These are phyloP conservation scores for Pseudogymnoascus sp. DNA, from an alignment of 2,329 filamentous ascomycete species.

Conservation along the genomic window DNA sequence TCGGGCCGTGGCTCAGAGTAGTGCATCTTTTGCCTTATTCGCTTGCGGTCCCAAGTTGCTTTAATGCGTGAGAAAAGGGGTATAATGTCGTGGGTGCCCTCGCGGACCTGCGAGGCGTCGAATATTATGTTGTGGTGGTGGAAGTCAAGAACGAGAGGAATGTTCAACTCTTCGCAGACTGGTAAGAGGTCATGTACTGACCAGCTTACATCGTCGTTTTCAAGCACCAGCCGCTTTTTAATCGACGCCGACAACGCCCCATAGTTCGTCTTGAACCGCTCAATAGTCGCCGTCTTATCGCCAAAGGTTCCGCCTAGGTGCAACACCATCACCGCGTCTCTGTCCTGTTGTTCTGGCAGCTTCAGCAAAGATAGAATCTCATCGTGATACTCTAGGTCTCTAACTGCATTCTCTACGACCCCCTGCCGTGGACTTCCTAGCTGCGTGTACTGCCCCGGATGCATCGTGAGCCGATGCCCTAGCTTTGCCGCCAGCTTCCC, in stretches of 20 bases:
- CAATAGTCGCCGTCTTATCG: constrained; percentile 72
- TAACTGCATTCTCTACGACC: constrained; percentile 69
- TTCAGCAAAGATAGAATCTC: constrained; percentile 74
- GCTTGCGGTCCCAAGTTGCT: constrained; percentile 76
- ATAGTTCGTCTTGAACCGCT: constrained; percentile 74
- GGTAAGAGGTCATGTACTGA: constrained; percentile 87
- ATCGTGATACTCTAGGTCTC: constrained; percentile 82
- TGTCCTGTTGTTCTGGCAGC: constrained; percentile 69
- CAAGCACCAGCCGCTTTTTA: constrained; percentile 76
- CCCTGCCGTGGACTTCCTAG: constrained; percentile 73
- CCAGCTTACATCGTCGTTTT: constrained; percentile 93
- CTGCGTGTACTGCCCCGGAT: constrained; percentile 90
- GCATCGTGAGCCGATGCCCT: constrained; percentile 80
- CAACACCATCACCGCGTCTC: constrained; percentile 87
- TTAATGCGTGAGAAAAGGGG: constrained; percentile 68
- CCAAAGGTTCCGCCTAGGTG: constrained; percentile 91
- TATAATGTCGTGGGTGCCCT: constrained; percentile 79
- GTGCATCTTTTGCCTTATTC: constrained; percentile 92
- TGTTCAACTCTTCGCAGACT: constrained; percentile 87
- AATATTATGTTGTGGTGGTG: constrained; percentile 96
- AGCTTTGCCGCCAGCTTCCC: constrained; percentile 71
- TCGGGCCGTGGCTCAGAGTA: constrained; percentile 75
- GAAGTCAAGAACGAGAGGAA: constrained; percentile 85
- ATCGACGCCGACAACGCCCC: constrained; percentile 57
- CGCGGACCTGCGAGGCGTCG: constrained; percentile 63